These are phyloP conservation scores for Trichoderma simmonsii DNA, from an alignment of 2,329 filamentous ascomycete species.

Conservation along the genomic window DNA sequence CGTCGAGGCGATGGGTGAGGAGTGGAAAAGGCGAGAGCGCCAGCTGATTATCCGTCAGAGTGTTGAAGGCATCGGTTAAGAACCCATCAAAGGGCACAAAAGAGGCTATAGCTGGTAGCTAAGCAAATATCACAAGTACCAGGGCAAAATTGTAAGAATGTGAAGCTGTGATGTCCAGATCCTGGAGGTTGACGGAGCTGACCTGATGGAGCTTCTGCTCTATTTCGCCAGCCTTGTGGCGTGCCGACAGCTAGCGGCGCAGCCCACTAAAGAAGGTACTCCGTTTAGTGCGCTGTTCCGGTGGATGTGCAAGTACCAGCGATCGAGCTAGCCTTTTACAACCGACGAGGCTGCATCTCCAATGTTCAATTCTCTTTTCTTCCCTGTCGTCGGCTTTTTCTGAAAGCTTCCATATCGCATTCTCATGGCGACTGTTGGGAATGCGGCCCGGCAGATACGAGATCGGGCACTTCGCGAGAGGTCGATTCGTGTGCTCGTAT, in stretches of 20 bases:
- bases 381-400: not conserved
- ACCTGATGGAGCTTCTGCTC: not conserved
- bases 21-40: constrained; percentile 5
- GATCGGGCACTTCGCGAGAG: constrained; percentile 28
- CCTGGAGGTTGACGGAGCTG: not conserved
- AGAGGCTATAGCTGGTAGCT: not conserved
- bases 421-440: constrained; percentile 19
- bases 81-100: not conserved
- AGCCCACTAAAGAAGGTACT: constrained; percentile 1
- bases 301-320: not conserved
- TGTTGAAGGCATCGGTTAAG: constrained; percentile 9
- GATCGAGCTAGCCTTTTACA: not conserved
- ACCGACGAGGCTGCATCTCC: not conserved
- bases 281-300: not conserved
- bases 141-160: not conserved
- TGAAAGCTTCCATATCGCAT: not conserved
- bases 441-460: constrained; percentile 16
- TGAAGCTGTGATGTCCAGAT: not conserved
- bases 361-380: not conserved
- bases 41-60: not conserved
- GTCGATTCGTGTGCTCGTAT: constrained; percentile 50
- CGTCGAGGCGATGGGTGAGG: not conserved
- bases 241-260: not conserved
- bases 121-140: not conserved
- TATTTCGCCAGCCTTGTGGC: constrained; percentile 11